Conservation (phyloP, 2,329 filamentous ascomycete species). For the Botrytis hyacinthi region DNA sequence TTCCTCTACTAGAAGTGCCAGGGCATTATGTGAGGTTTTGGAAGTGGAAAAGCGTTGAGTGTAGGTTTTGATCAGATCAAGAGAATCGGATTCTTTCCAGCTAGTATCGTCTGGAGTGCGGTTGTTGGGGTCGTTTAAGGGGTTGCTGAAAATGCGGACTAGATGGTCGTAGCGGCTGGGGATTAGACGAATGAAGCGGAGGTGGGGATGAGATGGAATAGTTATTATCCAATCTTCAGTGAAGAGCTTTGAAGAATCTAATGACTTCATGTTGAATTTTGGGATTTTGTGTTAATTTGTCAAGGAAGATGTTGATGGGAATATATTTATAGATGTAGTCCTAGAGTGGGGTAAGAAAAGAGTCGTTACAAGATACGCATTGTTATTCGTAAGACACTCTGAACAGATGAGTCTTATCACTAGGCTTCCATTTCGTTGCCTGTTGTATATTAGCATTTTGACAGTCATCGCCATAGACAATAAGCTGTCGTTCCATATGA, state of each 20-base stretch:
- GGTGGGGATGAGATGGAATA: slow-evolving; percentile 20
- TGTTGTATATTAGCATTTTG: no score
- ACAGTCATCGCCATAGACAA: background rate
- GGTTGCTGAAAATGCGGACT: slow-evolving; percentile 15
- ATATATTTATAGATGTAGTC: background rate
- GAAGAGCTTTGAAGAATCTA: slow-evolving; percentile 19
- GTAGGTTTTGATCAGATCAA: background rate
- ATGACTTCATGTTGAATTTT: background rate
- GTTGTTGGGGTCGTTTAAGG: slow-evolving; percentile 3
- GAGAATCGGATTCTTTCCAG: background rate
- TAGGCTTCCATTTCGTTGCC: background rate
- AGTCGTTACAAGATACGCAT: background rate
- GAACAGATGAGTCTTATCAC: background rate
- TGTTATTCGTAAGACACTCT: background rate
- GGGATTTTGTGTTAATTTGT: background rate
- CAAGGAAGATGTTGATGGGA: background rate
- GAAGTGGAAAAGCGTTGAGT: background rate
- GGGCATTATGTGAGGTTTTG: background rate
- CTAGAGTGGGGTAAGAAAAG: background rate
- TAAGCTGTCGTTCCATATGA: background rate
- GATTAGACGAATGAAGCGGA: slow-evolving; percentile 23
- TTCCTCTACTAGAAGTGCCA: background rate
- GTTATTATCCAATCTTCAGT: slow-evolving; percentile 25
- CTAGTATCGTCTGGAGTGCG: background rate
- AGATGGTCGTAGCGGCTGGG: slow-evolving; percentile 12